Evolutionary conservation across 2,329 filamentous ascomycete species (phyloP).

Genomic region (Curvularia sp.): DNA sequence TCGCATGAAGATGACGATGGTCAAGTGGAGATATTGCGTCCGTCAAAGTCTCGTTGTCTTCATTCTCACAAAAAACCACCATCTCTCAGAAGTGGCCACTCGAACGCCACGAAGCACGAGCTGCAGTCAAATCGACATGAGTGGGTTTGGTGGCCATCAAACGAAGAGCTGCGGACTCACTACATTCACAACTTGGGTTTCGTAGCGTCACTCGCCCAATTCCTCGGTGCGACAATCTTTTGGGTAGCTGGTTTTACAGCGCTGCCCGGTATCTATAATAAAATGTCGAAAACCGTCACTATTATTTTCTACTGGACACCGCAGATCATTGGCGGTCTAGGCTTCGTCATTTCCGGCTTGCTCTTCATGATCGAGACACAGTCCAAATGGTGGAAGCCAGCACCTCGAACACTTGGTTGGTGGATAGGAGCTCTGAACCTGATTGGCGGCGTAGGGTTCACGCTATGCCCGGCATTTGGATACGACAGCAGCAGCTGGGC

Average conservation of each 20-base stretch:
- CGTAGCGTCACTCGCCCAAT: slow-evolving; percentile 64
- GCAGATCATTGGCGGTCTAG: slow-evolving; percentile 67
- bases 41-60: slow-evolving; percentile 35
- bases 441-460: slow-evolving; percentile 69
- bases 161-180: slow-evolving; percentile 64
- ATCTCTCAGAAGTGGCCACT: slow-evolving; percentile 32
- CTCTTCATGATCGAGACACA: slow-evolving; percentile 74
- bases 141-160: slow-evolving; percentile 69
- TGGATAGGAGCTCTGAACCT: slow-evolving; percentile 72
- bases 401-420: slow-evolving; percentile 66
- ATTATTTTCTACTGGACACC: slow-evolving; percentile 69
- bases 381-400: slow-evolving; percentile 67
- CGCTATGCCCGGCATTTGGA: slow-evolving; percentile 51
- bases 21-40: slow-evolving; percentile 19
- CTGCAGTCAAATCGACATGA: slow-evolving; percentile 9
- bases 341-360: slow-evolving; percentile 65
- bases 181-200: slow-evolving; percentile 70
- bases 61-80: slow-evolving; percentile 51
- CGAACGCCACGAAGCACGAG: background rate
- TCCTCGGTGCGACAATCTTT: slow-evolving; percentile 68
- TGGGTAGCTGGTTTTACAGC: slow-evolving; percentile 69
- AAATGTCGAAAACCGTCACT: slow-evolving; percentile 56
- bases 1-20: slow-evolving; percentile 35
- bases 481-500: slow-evolving; percentile 42
- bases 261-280: slow-evolving; percentile 63